Percentiles rank a stretch among this genome's conserved stretches.
These are phyloP conservation scores for Durusdinium trenchii DNA, from an alignment of 73 alveolate genomes.

Conservation along the genomic window DNA sequence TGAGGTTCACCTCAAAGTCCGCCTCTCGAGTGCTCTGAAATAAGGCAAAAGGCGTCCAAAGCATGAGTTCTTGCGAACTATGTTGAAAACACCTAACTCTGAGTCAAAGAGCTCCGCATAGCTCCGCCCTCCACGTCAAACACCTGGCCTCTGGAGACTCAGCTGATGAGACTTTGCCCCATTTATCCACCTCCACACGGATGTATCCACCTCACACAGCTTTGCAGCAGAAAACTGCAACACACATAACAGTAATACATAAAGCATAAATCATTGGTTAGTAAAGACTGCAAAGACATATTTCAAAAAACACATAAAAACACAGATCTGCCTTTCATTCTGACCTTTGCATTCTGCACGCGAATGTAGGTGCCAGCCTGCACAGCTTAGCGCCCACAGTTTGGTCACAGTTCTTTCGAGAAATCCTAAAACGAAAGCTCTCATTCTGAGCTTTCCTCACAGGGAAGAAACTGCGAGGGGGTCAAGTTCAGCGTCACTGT, in stretches of 20 bases:
- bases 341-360: conserved; percentile 66
- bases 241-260: neutral
- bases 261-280: too few relatives aligned
- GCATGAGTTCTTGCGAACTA: too few relatives aligned
- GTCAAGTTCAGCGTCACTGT: conserved; percentile 59
- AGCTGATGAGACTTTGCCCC: conserved; percentile 57
- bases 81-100: neutral
- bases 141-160: neutral
- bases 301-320: neutral
- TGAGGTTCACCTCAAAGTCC: conserved; percentile 41
- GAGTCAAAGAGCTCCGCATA: neutral
- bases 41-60: neutral
- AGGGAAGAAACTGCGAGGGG: conserved; percentile 72
- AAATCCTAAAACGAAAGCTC: neutral
- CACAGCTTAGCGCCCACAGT: neutral
- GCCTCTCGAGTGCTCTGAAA: neutral
- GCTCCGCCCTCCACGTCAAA: neutral
- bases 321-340: conserved; percentile 18
- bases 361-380: conserved; percentile 71
- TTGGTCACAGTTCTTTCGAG: too few relatives aligned
- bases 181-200: conserved; percentile 89
- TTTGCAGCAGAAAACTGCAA: neutral
- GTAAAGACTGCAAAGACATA: neutral
- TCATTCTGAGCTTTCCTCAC: conserved; percentile 36
- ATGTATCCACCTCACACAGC: conserved; percentile 64